Evolutionary conservation across 1,284 basidiomycete species (phyloP).

Genomic region (Ceratobasidium sp.): DNA sequence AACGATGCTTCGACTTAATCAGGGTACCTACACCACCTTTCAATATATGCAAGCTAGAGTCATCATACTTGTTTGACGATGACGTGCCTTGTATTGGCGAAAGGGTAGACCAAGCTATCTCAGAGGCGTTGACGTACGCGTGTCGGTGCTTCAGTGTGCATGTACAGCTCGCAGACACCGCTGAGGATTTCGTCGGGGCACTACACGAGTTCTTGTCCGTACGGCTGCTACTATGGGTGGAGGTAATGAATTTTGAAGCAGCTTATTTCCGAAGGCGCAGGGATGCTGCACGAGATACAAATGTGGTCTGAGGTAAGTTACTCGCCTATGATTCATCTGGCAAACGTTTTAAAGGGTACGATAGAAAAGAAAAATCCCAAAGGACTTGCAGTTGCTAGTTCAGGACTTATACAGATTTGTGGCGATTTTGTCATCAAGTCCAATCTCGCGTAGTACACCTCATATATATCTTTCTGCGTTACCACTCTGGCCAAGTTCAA

Average conservation of each 20-base stretch:
- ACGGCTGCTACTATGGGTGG: slow-evolving; percentile 7
- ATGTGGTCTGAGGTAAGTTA: background rate
- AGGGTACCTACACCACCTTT: background rate
- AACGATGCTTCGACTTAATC: background rate
- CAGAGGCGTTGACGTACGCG: background rate
- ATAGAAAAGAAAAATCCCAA: background rate
- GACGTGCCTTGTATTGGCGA: background rate
- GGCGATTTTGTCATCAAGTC: background rate
- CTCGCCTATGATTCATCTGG: background rate
- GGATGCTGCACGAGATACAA: background rate
- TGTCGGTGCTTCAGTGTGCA: background rate
- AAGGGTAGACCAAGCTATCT: background rate
- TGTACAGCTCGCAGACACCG: background rate
- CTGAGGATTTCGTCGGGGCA: background rate
- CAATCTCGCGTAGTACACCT: background rate
- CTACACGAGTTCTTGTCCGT: background rate
- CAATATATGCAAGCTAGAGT: background rate
- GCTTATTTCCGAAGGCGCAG: background rate
- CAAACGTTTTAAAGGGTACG: background rate
- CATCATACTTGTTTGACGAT: background rate
- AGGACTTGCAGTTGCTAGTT: background rate
- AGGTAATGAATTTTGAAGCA: background rate
- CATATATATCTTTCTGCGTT: background rate
- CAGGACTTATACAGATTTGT: background rate
- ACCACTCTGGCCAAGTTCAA: background rate